Evolutionary conservation across 1,284 basidiomycete genomes (phyloP), one percentile per base, ranked within the genome.

Genomic region (Tilletia walkeri): DNA sequence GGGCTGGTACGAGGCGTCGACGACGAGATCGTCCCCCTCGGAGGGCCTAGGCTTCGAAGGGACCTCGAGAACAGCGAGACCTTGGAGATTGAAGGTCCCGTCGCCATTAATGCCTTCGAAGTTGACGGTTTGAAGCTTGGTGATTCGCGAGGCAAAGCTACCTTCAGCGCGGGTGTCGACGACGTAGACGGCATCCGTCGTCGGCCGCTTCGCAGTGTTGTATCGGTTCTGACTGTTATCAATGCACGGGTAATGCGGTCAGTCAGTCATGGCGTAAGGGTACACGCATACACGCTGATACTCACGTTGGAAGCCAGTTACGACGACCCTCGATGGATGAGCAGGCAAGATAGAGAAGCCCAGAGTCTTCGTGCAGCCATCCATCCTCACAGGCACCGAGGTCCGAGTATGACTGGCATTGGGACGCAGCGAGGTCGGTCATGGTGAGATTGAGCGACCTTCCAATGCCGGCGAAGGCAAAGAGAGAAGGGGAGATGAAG

Each of bases 261-360:
- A 30, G 24, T 30, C 24, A 30, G 24, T 30, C 24, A 30, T 30
- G 24, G 24, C 24, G n/a, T n/a, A 30, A 30, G 24, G 24, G 24
- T 30, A 30, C n/a, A 30, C 24, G 24, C 24, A 30, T 30, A 30
- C 24, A 30, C 24, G 24, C 24, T 30, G 24, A 30, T 30, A 53
- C 50, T 12, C 50, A 53, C 50, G 56, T 61, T 2, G 91, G 90
- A 0, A 85, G 83, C 90, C 91, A 92, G 63, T 86, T 83, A 1
- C 80, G 68, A 16, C 90, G 87, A 39, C 84, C 86, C 2, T 80
- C 78, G 1, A 85, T 87, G 0, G 86, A 86, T 1, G 90, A 90
- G 77, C 91, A 92, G 12, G 90, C 90, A 9, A 90, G 86, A 78
- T 90, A 92, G n/a, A 92, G 72, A 10, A 88, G 74, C 41, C 89